These are phyloP conservation scores for Lolium rigidum DNA, from an alignment of 176 grass and related monocot species.

Conservation along the genomic window DNA sequence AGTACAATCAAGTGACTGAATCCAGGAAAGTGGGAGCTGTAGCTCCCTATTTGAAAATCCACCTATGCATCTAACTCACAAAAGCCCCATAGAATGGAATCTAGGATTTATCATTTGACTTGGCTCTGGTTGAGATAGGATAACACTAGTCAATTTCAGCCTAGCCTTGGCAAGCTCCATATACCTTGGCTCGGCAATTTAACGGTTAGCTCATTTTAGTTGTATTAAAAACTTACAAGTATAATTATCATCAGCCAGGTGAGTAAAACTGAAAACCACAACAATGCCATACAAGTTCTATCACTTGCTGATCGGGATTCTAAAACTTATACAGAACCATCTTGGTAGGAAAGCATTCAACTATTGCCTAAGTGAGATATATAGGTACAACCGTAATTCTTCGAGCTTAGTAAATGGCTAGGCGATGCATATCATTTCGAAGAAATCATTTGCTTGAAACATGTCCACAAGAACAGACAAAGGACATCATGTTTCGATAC, in stretches of 20 bases:
- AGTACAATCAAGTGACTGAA: background rate
- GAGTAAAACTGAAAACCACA: background rate
- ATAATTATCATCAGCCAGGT: background rate
- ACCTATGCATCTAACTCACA: background rate
- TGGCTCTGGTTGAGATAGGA: background rate
- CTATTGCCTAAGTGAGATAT: background rate
- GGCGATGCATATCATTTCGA: background rate
- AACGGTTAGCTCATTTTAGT: background rate
- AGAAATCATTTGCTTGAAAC: background rate
- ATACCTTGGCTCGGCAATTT: background rate
- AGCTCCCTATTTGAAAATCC: background rate
- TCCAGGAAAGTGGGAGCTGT: background rate
- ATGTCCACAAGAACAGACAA: background rate
- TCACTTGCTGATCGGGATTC: background rate
- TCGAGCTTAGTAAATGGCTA: background rate
- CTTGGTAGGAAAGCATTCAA: background rate
- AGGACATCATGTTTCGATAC: background rate
- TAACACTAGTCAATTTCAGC: background rate
- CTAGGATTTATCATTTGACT: background rate
- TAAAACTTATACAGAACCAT: background rate
- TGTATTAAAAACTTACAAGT: background rate
- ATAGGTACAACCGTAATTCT: background rate
- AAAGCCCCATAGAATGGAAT: background rate
- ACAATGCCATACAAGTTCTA: background rate
- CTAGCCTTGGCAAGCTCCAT: background rate